These are phyloP conservation scores for Hanseniaspora sp. DNA, from an alignment of 1,139 yeast genomes.

Conservation along the genomic window DNA sequence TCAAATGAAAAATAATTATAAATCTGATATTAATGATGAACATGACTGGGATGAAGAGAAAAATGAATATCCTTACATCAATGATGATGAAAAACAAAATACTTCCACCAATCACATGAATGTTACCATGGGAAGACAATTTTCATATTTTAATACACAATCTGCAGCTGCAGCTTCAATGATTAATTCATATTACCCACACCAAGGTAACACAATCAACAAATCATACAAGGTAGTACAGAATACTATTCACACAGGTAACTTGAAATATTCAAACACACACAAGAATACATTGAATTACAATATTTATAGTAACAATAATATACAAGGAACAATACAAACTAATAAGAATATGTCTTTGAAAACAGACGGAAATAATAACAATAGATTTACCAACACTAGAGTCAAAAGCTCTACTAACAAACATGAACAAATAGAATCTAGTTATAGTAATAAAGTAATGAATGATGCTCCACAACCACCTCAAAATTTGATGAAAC, in stretches of 20 bases:
- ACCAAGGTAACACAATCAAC: conserved; percentile 20
- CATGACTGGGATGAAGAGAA: conserved; percentile 34
- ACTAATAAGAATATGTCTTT: background rate
- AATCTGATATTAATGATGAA: conserved; percentile 29
- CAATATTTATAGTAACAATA: conserved; percentile 4
- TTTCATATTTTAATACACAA: conserved; percentile 19
- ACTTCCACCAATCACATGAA: background rate
- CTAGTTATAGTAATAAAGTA: conserved; percentile 9
- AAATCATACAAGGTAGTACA: conserved; percentile 17
- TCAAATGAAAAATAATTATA: conserved; percentile 30
- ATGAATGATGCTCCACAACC: conserved; percentile 32
- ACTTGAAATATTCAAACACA: conserved; percentile 4
- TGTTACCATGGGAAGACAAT: conserved; percentile 27
- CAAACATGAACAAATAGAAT: conserved; percentile 13
- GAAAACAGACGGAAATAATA: background rate
- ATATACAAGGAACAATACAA: conserved; percentile 1
- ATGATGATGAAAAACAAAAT: conserved; percentile 26
- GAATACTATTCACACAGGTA: conserved; percentile 18
- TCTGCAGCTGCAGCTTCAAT: conserved; percentile 29
- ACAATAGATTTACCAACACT: conserved; percentile 26
- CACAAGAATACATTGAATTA: background rate
- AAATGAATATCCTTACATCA: conserved; percentile 23
- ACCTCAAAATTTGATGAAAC: conserved; percentile 60
- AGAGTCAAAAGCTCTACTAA: conserved; percentile 25
- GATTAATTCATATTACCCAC: conserved; percentile 19